phyloP scores from a whole-genome alignment of 257 asterid genomes.

The Nyctanthes arbortristis region DNA sequence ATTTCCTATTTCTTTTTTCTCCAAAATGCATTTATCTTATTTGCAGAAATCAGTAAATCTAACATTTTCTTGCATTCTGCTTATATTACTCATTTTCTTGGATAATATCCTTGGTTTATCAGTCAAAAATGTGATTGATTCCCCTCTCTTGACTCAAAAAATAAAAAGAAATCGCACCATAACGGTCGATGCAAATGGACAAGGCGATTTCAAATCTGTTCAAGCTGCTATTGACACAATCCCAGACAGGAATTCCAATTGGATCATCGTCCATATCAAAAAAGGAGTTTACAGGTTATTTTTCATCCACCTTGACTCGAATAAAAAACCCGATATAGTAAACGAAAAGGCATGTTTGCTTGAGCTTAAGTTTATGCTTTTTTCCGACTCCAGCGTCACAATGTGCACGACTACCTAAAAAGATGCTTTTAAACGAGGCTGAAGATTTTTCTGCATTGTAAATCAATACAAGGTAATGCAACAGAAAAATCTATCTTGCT shows the following conservation, averaged over 20 bases:
- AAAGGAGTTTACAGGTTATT: slow-evolving; percentile 75
- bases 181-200: slow-evolving; percentile 58
- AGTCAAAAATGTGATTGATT: slow-evolving; percentile 43
- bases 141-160: slow-evolving; percentile 44
- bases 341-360: too few relatives aligned
- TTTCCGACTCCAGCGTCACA: too few relatives aligned
- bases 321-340: too few relatives aligned
- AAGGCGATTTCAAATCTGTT: slow-evolving; percentile 62
- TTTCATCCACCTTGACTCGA: too few relatives aligned
- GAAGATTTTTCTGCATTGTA: too few relatives aligned
- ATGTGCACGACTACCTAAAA: too few relatives aligned
- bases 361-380: too few relatives aligned
- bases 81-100: slow-evolving; percentile 23
- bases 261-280: slow-evolving; percentile 58
- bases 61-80: slow-evolving; percentile 22
- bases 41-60: slow-evolving; percentile 21
- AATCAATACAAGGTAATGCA: too few relatives aligned
- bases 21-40: slow-evolving; percentile 30
- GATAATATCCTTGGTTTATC: slow-evolving; percentile 42
- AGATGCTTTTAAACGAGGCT: too few relatives aligned
- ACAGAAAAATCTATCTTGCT: too few relatives aligned
- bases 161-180: slow-evolving; percentile 40
- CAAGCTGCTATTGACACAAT: slow-evolving; percentile 73
- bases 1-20: background rate
- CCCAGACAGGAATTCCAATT: slow-evolving; percentile 65